Evolutionary conservation across 75 land plant species (phyloP), one percentile per base, ranked within the genome.

Genomic region (Pinus taeda): DNA sequence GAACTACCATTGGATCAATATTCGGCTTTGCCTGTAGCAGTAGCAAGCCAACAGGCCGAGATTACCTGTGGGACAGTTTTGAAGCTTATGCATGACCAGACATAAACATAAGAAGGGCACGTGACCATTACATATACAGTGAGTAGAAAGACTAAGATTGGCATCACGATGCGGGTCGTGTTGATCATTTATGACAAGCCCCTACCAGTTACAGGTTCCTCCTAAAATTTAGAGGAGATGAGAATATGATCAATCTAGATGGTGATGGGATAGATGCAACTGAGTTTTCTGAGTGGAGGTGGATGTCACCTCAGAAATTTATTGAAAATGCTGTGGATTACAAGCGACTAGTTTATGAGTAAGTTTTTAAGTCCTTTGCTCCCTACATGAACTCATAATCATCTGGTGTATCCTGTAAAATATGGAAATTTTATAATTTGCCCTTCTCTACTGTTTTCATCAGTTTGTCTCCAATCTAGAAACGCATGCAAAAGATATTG

Each of bases 281-380:
- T 30, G 99, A 96, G 71, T 96, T 96, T 85, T 88, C 90, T n/a
- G 88, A 94, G 61, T 96, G 99, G 99, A 85, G 88, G 69, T 96
- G 99, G 99, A 80, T 92, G 87, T 79, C 94, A 77, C 88, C 93
- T 9, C 83, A 91, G 22, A 82, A 86, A 76, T 84, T 96, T 15
- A 59, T 92, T 24, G 89, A 86, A 37, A 83, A 42, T 78, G 92
- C 93, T 11, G 95, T 89, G 36, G 90, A 89, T 22, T 92, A 93
- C 82, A 94, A 96, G 91, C 90, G 83, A 74, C 93, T 89, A 58
- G 89, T 93, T 8, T 96, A 96, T 76, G 81, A 87, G 77, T 84
- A 90, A 64, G 97, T 89, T 57, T 75, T 92, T 58, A 79, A 85
- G 57, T 81, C 75, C 57, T 92, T 96, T 59, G 57, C 79, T 29